Evolutionary conservation across 2,329 filamentous ascomycete species (phyloP).

Genomic region (Parasarocladium wereldwijsianum): DNA sequence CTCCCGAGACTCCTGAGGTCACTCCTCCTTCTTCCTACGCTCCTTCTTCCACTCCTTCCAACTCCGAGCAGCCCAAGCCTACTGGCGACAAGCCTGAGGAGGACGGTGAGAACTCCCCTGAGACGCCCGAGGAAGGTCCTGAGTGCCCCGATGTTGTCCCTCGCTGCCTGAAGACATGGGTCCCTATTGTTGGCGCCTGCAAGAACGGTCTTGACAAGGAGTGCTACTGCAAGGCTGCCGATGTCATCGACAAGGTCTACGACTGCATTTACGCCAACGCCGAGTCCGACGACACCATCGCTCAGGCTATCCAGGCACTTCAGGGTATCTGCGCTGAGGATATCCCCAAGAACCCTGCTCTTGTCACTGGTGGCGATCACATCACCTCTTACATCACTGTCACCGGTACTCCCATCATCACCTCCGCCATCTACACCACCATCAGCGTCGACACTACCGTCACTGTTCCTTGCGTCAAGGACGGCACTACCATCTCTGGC

Average conservation of each 20-base stretch:
- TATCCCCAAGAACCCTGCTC: constrained; percentile 64
- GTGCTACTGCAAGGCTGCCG: constrained; percentile 75
- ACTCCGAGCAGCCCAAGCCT: neutral
- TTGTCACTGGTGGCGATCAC: constrained; percentile 60
- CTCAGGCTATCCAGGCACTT: constrained; percentile 66
- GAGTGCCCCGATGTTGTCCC: constrained; percentile 60
- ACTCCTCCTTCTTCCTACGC: constrained; percentile 4
- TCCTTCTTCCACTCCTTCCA: constrained; percentile 6
- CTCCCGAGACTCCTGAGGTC: constrained; percentile 5
- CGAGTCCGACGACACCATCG: constrained; percentile 47
- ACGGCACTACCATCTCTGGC: constrained; percentile 29
- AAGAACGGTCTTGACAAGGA: constrained; percentile 64
- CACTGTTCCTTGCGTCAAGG: constrained; percentile 34
- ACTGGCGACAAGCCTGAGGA: constrained; percentile 28
- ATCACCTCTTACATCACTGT: constrained; percentile 46
- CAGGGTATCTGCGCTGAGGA: constrained; percentile 78
- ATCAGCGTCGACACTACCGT: constrained; percentile 32
- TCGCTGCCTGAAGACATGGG: constrained; percentile 84
- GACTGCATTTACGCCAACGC: constrained; percentile 69
- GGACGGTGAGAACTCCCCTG: constrained; percentile 17
- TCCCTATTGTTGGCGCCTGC: constrained; percentile 54
- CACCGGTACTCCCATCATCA: constrained; percentile 34
- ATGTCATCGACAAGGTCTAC: constrained; percentile 68
- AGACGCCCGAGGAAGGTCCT: constrained; percentile 7
- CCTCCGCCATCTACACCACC: constrained; percentile 33